Base-by-base conservation (phyloP, 164 flowering plant genomes). In the Vitis riparia region DNA sequence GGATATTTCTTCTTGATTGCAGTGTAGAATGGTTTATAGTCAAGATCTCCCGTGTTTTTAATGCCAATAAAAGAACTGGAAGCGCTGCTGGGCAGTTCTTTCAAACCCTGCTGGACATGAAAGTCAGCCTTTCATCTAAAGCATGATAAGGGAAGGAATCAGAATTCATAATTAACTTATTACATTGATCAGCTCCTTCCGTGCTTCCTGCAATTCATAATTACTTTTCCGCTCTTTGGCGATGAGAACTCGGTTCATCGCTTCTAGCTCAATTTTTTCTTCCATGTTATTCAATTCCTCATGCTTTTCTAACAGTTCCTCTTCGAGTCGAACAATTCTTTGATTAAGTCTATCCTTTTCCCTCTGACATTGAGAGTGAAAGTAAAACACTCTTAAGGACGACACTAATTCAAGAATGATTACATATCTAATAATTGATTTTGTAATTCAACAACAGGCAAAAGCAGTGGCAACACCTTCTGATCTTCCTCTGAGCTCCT, bases 141-240 rank as follows among this genome's bases (percentile, higher is more conserved):
- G 27, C 27, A 23, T 48, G 47, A 14, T 10, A 11, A 11, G 9
- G 6, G 27, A 23, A 23, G 27, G 27, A 23, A 23, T 8, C 9
- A 8, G 8, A 32, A 11, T 14, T 11, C 14, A 1, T 52, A 48
- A 23, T 23, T 62, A 8, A 55, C 15, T 50, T 29, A 82, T 73
- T 72, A 89, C 94, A 44, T 57, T 68, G 49, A 89, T 81, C 48
- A 91, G 66, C 65, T 75, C 89, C 55, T 88, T 82, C 14, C 88
- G 92, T 53, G 91, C 97, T 4, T 83, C 88, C 62, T 81, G 86
- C 62, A 91, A 51, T 80, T 90, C 93, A 59, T 90, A 91, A 74
- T 85, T 88, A 68, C 66, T 78, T 73, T 68, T 75, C 7, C 90
- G 85, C 70, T 93, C 87, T 79, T 82, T 80, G 9, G 81, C 66